Conservation (phyloP, 1,284 basidiomycete species). For the Malassezia equina region DNA sequence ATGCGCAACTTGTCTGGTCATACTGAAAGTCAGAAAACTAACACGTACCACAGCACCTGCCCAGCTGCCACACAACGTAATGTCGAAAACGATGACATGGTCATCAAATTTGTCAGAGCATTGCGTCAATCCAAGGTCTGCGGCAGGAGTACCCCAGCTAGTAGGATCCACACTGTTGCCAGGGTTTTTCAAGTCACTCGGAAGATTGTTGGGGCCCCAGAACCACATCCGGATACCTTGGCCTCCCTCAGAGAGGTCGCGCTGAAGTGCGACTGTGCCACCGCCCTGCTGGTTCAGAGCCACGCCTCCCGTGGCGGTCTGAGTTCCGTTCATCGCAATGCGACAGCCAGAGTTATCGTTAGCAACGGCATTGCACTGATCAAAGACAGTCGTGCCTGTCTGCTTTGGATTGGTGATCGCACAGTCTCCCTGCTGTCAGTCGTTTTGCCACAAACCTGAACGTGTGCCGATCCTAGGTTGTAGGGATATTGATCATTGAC, state of each 20-base stretch:
- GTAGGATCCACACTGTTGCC: conserved; percentile 23
- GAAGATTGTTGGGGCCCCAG: conserved; percentile 25
- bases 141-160: conserved; percentile 33
- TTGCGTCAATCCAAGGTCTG: conserved; percentile 27
- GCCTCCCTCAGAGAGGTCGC: conserved; percentile 33
- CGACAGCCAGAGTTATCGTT: conserved; percentile 32
- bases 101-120: conserved; percentile 32
- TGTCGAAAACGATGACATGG: conserved; percentile 40
- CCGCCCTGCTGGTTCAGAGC: conserved; percentile 34
- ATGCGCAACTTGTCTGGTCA: conserved; percentile 22
- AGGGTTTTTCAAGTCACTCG: conserved; percentile 24
- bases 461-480: conserved; percentile 34
- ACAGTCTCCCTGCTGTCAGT: background rate
- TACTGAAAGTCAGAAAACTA: conserved; percentile 11
- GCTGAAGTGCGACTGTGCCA: conserved; percentile 41
- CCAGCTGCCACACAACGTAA: conserved; percentile 42
- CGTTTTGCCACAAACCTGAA: conserved; percentile 25
- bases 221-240: conserved; percentile 42
- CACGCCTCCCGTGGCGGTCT: conserved; percentile 28
- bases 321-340: conserved; percentile 31
- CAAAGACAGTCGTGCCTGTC: conserved; percentile 24
- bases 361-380: conserved; percentile 29
- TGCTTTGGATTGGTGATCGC: conserved; percentile 5
- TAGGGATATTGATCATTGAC: conserved; percentile 35
- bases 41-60: conserved; percentile 20